Base-by-base conservation (phyloP, 2,329 filamentous ascomycete genomes). In the Aspergillus udagawae region DNA sequence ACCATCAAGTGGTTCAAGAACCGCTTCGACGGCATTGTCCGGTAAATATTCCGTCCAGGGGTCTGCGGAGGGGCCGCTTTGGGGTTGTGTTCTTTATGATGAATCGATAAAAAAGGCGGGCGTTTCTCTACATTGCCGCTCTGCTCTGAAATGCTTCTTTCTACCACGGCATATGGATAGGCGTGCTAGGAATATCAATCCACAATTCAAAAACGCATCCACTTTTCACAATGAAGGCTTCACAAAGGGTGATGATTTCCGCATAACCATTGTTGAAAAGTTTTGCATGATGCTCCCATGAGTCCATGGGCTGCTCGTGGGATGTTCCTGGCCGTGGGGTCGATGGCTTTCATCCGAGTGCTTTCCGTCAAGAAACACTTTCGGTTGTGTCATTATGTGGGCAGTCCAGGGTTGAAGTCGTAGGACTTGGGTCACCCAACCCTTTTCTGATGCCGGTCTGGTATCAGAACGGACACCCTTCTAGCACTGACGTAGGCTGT, bases 1-100 rank as follows among this genome's bases (percentile, higher is more conserved):
- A 97, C 92, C 75, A 82, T 97, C 83, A 96, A 92, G 85, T 99
- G 94, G 94, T 99, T 89, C 86, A 90, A 90, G 85, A 87, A 85
- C 79, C 88, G 92, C 81, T 97, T 96, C 87, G 92, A 97, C 79
- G 94, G 93, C 79, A 97, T 97, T 79, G 91, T 99, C 83, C 89
- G 94, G 85, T 97, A 96, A 91, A 87, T 74, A 75, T 54, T 59
- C 53, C 57, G 52, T 53, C 55, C 50, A 59, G 44, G 59, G 59
- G 60, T 63, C 54, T 63, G 63, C 52, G 59, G 61, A 63, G 60
- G 62, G 58, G 65, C 59, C 66, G 57, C 60, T 60, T 59, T 60
- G 64, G 64, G 67, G 62, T 65, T 68, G 67, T 69, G 68, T 68
- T 65, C 64, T 65, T 64, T 65, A 67, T 59, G 68, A 70, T 64